Conservation (phyloP, 177 flowering plant species). For the Vitis hybrid region DNA sequence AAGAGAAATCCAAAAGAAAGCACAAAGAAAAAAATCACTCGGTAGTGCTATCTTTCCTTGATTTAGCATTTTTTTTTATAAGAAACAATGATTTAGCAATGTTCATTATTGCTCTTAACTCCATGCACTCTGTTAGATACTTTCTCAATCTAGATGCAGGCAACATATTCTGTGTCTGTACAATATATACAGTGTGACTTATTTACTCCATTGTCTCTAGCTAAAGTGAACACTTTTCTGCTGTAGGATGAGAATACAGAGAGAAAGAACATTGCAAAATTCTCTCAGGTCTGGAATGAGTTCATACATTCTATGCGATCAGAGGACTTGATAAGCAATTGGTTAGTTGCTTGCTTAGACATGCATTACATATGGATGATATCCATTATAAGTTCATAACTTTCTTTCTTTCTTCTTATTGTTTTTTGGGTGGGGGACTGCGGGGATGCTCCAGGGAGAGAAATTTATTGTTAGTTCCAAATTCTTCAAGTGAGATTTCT, state of each 20-base stretch:
- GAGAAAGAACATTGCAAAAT: constrained; percentile 64
- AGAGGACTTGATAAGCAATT: constrained; percentile 85
- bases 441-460: constrained; percentile 53
- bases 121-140: not conserved
- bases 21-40: not conserved
- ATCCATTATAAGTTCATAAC: constrained; percentile 3
- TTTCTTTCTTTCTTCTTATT: constrained; percentile 11
- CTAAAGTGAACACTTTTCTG: not conserved
- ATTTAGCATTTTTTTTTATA: constrained; percentile 1
- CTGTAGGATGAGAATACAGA: constrained; percentile 47
- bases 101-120: too few species aligned
- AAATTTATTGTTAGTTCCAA: constrained; percentile 85
- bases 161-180: not conserved
- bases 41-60: constrained; percentile 35
- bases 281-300: constrained; percentile 95
- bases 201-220: not conserved
- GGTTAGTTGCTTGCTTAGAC: constrained; percentile 35
- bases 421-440: not conserved
- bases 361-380: not conserved
- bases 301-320: constrained; percentile 75
- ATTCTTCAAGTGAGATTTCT: constrained; percentile 56
- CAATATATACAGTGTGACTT: too few species aligned
- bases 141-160: not conserved
- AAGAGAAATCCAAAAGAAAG: constrained; percentile 26
- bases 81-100: not conserved